Base-by-base conservation (phyloP, 768 basidiomycete genomes). In the Trametes gibbosa region DNA sequence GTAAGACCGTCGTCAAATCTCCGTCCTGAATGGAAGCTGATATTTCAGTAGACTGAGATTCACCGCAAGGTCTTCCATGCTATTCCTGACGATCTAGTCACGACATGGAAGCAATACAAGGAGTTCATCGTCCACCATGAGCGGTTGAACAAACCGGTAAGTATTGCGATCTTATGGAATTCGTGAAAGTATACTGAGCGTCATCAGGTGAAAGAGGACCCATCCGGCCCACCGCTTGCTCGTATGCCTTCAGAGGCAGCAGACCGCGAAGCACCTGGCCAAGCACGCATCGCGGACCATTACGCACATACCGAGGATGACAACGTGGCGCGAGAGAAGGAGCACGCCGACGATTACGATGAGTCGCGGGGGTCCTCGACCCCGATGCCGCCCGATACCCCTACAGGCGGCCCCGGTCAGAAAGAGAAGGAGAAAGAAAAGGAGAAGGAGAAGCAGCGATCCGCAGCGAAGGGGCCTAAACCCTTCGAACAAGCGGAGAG, bases 101-200 rank as follows among this genome's bases (percentile, higher is more conserved):
- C 87, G 1, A 96, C 95, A 0, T 99, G 96, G 96, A 95, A 95
- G 68, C 90, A 93, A 68, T 98, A 88, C 74, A 95, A 87, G 69
- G 91, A 95, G 62, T 98, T 91, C 66, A 75, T 88, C 46, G 72
- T 78, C 5, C 80, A 89, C 67, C 88, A 93, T 46, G 92, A 93
- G 61, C 83, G 89, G 2, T 67, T 91, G 61, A 83, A 80, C 65
- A 89, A 84, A 72, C 81, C 80, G 32, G 91, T 90, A 68, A 61
- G 83, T 72, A 19, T 53, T 40, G 0, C n/a, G n/a, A 43, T 21
- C 29, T 47, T 25, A 53, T 39, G 27, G 24, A 41, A 13, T 21
- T 5, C 10, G 3, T 24, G 21, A 23, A 12, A 16, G 50, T n/a
- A 49, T 10, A 42, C 43, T 63, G 4, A 45, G 14, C 13, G 42